Evolutionary conservation across 345 rosid genomes (phyloP).

Genomic region (Eucalyptus globulus): DNA sequence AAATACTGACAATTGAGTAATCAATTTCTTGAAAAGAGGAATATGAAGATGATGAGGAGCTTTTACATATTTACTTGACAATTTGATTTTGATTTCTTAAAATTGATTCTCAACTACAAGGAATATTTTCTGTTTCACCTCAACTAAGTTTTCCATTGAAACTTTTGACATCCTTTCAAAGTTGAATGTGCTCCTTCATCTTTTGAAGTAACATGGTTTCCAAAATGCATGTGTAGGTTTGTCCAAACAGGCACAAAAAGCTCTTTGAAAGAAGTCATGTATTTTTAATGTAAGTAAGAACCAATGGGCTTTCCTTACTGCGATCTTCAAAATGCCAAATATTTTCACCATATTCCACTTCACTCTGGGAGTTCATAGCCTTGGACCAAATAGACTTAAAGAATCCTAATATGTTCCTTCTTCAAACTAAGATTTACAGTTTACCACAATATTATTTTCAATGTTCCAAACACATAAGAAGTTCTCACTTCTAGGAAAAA

Average conservation of each 20-base stretch:
- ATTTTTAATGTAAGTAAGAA: too few relatives aligned
- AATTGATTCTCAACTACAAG: background rate
- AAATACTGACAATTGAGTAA: rapidly evolving
- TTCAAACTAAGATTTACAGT: background rate
- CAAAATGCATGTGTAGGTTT: background rate
- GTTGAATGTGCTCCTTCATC: background rate
- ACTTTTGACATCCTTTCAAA: background rate
- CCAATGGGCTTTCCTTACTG: background rate
- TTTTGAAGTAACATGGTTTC: background rate
- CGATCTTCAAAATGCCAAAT: background rate
- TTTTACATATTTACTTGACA: background rate
- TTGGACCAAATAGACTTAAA: background rate
- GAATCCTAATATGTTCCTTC: background rate
- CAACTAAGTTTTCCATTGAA: background rate
- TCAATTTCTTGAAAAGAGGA: background rate
- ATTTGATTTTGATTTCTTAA: background rate
- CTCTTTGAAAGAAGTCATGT: background rate
- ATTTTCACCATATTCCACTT: background rate
- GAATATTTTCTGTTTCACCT: background rate
- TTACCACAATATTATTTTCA: background rate
- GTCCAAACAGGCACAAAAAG: background rate
- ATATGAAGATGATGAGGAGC: background rate
- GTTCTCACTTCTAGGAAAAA: background rate
- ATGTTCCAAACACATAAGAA: background rate
- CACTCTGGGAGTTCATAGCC: background rate